Conservation (phyloP, 176 grass and related monocot species). For the Avena atlantica region DNA sequence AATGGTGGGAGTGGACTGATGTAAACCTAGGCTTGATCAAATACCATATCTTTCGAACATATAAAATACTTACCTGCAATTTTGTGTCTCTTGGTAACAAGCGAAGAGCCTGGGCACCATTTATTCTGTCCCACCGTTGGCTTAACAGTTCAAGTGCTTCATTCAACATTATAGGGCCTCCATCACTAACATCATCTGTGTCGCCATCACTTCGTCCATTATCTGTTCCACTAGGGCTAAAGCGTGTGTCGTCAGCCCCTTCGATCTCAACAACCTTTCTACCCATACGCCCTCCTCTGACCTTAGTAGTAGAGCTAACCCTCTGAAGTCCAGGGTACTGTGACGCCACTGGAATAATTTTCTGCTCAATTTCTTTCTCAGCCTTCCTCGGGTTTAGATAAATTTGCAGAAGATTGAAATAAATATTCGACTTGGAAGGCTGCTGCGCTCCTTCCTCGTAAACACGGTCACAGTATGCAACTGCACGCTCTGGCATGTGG, state of each 20-base stretch:
- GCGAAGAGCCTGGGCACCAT: conserved; percentile 94
- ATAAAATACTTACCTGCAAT: conserved; percentile 70
- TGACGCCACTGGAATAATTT: conserved; percentile 66
- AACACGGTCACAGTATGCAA: conserved; percentile 96
- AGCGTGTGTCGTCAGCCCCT: conserved; percentile 70
- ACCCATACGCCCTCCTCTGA: conserved; percentile 64
- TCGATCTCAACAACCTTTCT: conserved; percentile 96
- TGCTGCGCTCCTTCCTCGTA: conserved; percentile 72
- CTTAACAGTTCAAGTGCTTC: conserved; percentile 92
- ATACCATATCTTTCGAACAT: conserved; percentile 29
- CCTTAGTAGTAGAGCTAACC: conserved; percentile 49
- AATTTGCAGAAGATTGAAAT: conserved; percentile 95
- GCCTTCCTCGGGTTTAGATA: conserved; percentile 88
- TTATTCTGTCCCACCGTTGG: conserved; percentile 97
- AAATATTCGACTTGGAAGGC: conserved; percentile 91
- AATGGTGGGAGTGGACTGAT: not conserved
- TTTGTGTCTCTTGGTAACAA: conserved; percentile 96
- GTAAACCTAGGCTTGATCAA: conserved; percentile 30
- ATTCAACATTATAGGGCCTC: conserved; percentile 91
- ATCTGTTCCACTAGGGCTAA: conserved; percentile 81
- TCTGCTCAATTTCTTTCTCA: conserved; percentile 76
- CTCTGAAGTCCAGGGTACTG: conserved; percentile 69
- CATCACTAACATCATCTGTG: conserved; percentile 79
- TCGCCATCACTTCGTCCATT: conserved; percentile 96
- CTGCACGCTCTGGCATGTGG: conserved; percentile 72